Evolutionary conservation across 345 rosid genomes (phyloP), one percentile per base, ranked within the genome.

Genomic region (Brassica incana): DNA sequence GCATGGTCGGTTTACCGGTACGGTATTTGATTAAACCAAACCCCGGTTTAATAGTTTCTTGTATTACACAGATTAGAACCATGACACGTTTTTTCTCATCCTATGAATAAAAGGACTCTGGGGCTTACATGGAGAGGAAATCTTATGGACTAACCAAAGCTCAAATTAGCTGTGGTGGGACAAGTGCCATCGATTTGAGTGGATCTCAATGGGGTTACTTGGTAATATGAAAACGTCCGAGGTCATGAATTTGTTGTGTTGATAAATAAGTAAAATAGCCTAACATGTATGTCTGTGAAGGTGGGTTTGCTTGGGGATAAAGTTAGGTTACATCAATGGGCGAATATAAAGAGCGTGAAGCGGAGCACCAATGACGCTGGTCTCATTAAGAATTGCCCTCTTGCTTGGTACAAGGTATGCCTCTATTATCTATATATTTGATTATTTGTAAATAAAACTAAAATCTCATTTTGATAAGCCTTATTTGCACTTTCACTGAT

Each of bases 1-100:
- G 82, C n/a, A 85, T 91, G 93, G 97, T 90, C 79, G 99, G 99
- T 74, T 68, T 94, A 79, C 99, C 93, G 85, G 99, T 92, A 88
- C 73, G 72, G 1, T 50, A 15, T 54, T 62, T 50, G 1, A 35
- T 33, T 50, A 69, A 75, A 65, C 20, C 69, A 71, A 30, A 64
- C 16, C 43, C 62, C 27, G 33, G 68, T 65, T 30, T 58, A 18
- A 6, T 58, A 0, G 30, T 63, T 71, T 14, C 50, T 65, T 63
- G 36, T 36, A 36, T 10, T n/a, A 62, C 12, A 27, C 43, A 16
- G 6, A 7, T 15, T 33, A 60, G 18, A 60, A 45, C 9, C 10
- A 4, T 75, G 8, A 64, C 54, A 69, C 15, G 9, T 50, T 50
- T 30, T n/a, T 36, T 36, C 12, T n/a, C 23, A 43, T n/a, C 14